Conservation (phyloP, 1,139 yeast species). For the Geotrichum histeridarum region DNA sequence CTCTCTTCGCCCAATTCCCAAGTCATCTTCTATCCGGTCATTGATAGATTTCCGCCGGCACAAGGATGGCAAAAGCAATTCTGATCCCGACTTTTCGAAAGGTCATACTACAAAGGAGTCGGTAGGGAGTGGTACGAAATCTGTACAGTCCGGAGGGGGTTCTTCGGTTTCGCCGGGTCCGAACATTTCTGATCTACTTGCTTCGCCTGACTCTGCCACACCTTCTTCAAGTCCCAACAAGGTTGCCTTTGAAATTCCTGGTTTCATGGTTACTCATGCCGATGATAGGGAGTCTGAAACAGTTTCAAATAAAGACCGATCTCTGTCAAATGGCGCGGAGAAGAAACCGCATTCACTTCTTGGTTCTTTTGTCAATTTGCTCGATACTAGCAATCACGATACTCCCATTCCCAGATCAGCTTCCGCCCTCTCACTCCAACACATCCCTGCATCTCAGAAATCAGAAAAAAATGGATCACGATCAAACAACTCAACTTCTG, state of each 20-base stretch:
- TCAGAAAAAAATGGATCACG: not conserved
- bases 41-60: conserved; percentile 9
- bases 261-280: conserved; percentile 10
- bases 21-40: conserved; percentile 14
- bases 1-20: conserved; percentile 6
- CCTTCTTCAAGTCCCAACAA: conserved; percentile 7
- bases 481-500: not conserved
- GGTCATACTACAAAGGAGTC: conserved; percentile 4
- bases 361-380: conserved; percentile 9
- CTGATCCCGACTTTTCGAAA: not conserved
- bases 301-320: not conserved
- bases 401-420: conserved; percentile 8
- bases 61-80: not conserved
- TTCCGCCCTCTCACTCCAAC: conserved; percentile 9
- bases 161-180: not conserved
- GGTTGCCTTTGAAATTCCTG: conserved; percentile 14
- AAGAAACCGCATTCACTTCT: conserved; percentile 12
- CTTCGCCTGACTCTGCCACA: conserved; percentile 4
- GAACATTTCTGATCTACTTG: not conserved
- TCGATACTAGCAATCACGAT: conserved; percentile 10
- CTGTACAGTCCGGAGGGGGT: not conserved
- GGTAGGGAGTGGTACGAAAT: conserved; percentile 2
- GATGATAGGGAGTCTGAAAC: not conserved
- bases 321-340: not conserved
- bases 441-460: conserved; percentile 1